phyloP scores from a whole-genome alignment of 2,329 filamentous ascomycete genomes.

The Fusarium sambucinum region DNA sequence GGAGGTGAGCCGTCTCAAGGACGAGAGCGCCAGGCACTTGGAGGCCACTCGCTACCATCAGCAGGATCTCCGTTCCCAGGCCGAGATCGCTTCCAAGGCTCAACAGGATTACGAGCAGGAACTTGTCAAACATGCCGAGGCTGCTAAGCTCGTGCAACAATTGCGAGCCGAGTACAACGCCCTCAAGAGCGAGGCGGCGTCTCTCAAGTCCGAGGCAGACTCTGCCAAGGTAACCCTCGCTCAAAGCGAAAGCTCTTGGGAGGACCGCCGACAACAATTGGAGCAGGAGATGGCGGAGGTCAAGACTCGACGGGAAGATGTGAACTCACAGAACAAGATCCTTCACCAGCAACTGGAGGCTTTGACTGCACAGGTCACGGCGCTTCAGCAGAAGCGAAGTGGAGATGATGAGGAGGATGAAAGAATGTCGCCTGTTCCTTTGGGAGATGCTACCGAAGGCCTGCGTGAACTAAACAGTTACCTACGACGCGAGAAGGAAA shows the following conservation, averaged over 20 bases:
- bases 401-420: slow-evolving; percentile 66
- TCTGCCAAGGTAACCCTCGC: slow-evolving; percentile 82
- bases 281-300: slow-evolving; percentile 87
- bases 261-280: slow-evolving; percentile 81
- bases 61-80: slow-evolving; percentile 91
- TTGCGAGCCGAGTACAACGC: slow-evolving; percentile 85
- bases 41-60: slow-evolving; percentile 87
- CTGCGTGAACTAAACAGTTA: slow-evolving; percentile 93
- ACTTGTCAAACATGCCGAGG: slow-evolving; percentile 93
- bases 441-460: slow-evolving; percentile 75
- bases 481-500: slow-evolving; percentile 94
- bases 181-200: slow-evolving; percentile 81
- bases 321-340: slow-evolving; percentile 88
- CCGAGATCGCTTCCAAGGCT: slow-evolving; percentile 90
- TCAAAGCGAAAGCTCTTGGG: slow-evolving; percentile 89
- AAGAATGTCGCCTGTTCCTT: slow-evolving; percentile 62
- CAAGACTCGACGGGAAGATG: slow-evolving; percentile 82
- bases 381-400: slow-evolving; percentile 80
- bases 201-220: slow-evolving; percentile 83
- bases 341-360: slow-evolving; percentile 90
- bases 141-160: slow-evolving; percentile 84
- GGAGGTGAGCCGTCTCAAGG: slow-evolving; percentile 84
- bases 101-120: slow-evolving; percentile 97
- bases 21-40: slow-evolving; percentile 82
- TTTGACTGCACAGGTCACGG: slow-evolving; percentile 81